Evolutionary conservation across 2,329 filamentous ascomycete genomes (phyloP), one percentile per base, ranked within the genome.

Genomic region (Stemphylium vesicarium): DNA sequence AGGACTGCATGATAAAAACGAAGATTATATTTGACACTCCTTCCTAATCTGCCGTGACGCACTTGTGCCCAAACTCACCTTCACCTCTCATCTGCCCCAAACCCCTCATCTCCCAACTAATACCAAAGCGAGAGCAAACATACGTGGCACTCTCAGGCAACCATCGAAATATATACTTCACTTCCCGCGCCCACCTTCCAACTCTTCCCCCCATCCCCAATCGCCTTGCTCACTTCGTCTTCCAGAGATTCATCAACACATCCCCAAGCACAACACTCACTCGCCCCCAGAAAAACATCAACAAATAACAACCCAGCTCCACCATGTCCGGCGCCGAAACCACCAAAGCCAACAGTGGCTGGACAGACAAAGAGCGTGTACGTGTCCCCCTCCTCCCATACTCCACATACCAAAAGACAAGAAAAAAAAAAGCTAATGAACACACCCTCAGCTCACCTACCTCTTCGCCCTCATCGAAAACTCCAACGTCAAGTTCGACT

Each of bases 331-430:
- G 20, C 6, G 6, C 20, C 20, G 20, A 22, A 6, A 22, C 6
- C 20, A 4, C 20, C 6, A 22, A 22, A 22, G 20, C 20, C 20
- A 22, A 22, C 20, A 22, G 20, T 6, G 47, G 38, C 39, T 69
- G 63, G 66, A 60, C 55, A 1, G 61, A 67, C 11, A 51, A 41
- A 5, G 53, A 69, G 35, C 47, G 61, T 6, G 64, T 64, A 53
- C 3, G 45, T 52, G 2, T 8, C 2, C 18, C 16, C 2, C 15
- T 7, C 11, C 29, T 10, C 13, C n/a, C 13, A 10, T 1, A n/a
- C 3, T 20, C 10, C 8, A 46, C 15, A 35, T 10, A 20, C 48
- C 4, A 11, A 33, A 9, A 22, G 20, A 22, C 6, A n/a, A n/a
- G n/a, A n/a, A n/a, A 22, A 4, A 22, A 22, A 6, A 22, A 22